Conservation (phyloP, 768 basidiomycete genomes). For the Hydnum rufescens region DNA sequence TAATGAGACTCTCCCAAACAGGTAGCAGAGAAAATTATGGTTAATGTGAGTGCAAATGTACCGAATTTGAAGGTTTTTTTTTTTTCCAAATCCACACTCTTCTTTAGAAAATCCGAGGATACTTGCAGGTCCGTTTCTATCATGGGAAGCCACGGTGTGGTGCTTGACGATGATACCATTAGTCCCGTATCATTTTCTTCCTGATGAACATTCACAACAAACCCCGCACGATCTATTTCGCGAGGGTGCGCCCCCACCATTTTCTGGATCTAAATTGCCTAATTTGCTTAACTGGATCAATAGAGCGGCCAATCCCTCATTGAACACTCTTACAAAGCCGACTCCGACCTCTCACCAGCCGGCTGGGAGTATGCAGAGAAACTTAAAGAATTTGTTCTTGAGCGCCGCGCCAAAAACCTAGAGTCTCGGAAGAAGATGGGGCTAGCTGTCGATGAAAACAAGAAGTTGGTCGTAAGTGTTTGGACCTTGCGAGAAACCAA, state of each 20-base stretch:
- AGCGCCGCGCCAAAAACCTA: constrained; percentile 56
- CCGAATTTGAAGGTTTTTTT: background rate
- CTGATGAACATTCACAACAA: constrained; percentile 98
- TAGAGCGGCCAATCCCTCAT: constrained; percentile 97
- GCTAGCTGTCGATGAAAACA: constrained; percentile 15
- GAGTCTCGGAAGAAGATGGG: constrained; percentile 30
- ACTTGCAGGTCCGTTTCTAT: constrained; percentile 41
- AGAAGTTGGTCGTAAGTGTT: constrained; percentile 14
- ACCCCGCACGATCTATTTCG: constrained; percentile 89
- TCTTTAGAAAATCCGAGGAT: constrained; percentile 61
- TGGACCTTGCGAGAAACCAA: constrained; percentile 1
- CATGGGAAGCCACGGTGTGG: background rate
- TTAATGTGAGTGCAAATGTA: constrained; percentile 41
- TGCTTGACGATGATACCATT: background rate
- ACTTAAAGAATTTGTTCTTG: constrained; percentile 76
- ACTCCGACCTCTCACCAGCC: constrained; percentile 84
- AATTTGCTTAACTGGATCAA: background rate
- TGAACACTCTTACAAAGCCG: constrained; percentile 97
- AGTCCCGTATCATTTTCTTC: constrained; percentile 95
- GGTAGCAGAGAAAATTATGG: constrained; percentile 92
- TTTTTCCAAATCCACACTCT: no score
- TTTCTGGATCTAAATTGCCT: background rate
- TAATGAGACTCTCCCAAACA: constrained; percentile 15
- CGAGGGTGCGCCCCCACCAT: constrained; percentile 44
- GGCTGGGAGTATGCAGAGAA: constrained; percentile 91